Evolutionary conservation across 192 early-diverging fungal genomes (phyloP).

Genomic region (Podila epigama): DNA sequence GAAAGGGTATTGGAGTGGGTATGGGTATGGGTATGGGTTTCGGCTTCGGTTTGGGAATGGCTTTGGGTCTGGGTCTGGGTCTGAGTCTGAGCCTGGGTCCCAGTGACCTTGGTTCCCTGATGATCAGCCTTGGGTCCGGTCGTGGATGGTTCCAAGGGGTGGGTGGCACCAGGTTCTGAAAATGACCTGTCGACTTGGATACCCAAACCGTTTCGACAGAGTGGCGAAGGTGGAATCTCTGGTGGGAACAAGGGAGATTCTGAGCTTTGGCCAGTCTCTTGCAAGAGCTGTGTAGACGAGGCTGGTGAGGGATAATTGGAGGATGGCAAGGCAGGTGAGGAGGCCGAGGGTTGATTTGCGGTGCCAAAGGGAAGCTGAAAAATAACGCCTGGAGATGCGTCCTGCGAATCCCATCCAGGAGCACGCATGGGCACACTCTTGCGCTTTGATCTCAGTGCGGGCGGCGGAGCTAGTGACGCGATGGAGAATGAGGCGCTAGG

Average conservation of each 20-base stretch:
- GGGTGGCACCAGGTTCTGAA: slow-evolving; percentile 22
- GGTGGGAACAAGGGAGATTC: slow-evolving; percentile 4
- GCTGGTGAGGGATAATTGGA: background rate
- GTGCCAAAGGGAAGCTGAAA: slow-evolving; percentile 38
- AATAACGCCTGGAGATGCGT: slow-evolving; percentile 30
- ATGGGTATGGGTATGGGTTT: background rate
- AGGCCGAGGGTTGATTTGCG: slow-evolving; percentile 2
- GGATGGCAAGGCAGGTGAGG: background rate
- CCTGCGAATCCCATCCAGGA: slow-evolving; percentile 23
- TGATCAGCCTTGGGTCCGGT: background rate
- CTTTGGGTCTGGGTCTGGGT: too few species aligned
- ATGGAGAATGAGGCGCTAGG: background rate
- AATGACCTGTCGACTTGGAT: slow-evolving; percentile 36
- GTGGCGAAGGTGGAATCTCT: slow-evolving; percentile 21
- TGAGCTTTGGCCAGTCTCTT: background rate
- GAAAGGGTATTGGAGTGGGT: too few species aligned
- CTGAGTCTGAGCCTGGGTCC: too few species aligned
- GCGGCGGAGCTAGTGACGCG: background rate
- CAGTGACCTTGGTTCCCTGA: too few species aligned
- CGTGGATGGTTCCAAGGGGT: slow-evolving; percentile 25
- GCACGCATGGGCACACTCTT: slow-evolving; percentile 44
- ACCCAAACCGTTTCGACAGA: slow-evolving; percentile 25
- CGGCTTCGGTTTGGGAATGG: background rate
- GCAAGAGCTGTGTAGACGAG: background rate
- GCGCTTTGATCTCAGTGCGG: slow-evolving; percentile 23